Percentiles rank a stretch among this genome's conserved stretches.
phyloP scores from a whole-genome alignment of 805 yeast genomes.

The Yarrowia hollandica region DNA sequence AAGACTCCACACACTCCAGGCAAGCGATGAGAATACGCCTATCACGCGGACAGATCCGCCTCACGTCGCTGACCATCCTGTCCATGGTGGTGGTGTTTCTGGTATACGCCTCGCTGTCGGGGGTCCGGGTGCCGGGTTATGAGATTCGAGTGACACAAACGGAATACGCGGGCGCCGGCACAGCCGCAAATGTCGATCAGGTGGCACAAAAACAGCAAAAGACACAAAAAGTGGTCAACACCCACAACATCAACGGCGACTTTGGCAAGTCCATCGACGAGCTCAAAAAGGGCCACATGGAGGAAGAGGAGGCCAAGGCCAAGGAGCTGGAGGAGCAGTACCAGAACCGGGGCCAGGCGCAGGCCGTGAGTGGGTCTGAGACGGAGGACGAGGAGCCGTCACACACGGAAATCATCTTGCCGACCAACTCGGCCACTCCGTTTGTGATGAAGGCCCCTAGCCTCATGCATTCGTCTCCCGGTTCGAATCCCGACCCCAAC shows the following conservation, averaged over 20 bases:
- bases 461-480: constrained; percentile 25
- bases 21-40: constrained; percentile 27
- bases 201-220: neutral
- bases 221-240: neutral
- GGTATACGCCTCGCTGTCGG: constrained; percentile 12
- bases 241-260: constrained; percentile 16
- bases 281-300: constrained; percentile 22
- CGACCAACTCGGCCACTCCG: constrained; percentile 21
- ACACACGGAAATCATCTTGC: constrained; percentile 15
- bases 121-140: neutral
- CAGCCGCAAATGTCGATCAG: too few species aligned
- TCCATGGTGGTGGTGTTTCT: constrained; percentile 22
- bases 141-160: neutral
- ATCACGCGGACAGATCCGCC: constrained; percentile 25
- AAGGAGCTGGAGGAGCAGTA: constrained; percentile 26
- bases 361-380: constrained; percentile 11
- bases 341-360: constrained; percentile 25
- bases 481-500: constrained; percentile 22
- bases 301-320: constrained; percentile 18
- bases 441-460: constrained; percentile 26
- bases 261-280: constrained; percentile 19
- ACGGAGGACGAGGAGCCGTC: constrained; percentile 19
- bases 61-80: constrained; percentile 2
- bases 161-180: too few species aligned
- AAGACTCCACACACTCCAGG: too few species aligned